Evolutionary conservation across 257 asterid genomes (phyloP).

Genomic region (Knoxia roxburghii): DNA sequence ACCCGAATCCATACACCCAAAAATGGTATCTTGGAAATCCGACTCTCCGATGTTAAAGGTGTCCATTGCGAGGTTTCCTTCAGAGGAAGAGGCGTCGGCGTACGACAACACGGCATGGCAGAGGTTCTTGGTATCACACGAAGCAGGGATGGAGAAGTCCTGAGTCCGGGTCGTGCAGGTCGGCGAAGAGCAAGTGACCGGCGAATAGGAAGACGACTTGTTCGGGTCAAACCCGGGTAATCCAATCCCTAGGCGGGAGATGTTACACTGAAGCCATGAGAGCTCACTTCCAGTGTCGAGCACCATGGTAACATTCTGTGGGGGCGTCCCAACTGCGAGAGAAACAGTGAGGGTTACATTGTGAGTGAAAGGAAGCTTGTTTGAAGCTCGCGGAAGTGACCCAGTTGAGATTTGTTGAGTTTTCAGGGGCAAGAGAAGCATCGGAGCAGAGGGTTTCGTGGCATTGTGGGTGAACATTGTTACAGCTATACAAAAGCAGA

Average conservation of each 20-base stretch:
- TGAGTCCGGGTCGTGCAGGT: conserved; percentile 80
- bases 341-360: conserved; percentile 87
- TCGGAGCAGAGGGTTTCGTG: conserved; percentile 7
- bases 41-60: conserved; percentile 58
- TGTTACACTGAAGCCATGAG: conserved; percentile 84
- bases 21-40: conserved; percentile 44
- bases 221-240: conserved; percentile 53
- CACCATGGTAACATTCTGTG: conserved; percentile 89
- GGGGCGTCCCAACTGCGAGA: conserved; percentile 72
- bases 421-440: conserved; percentile 50
- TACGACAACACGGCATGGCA: conserved; percentile 81
- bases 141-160: conserved; percentile 80
- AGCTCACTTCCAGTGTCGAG: conserved; percentile 96
- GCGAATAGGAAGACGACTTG: conserved; percentile 49
- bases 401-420: conserved; percentile 41
- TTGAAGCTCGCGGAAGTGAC: conserved; percentile 25
- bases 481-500: conserved; percentile 16
- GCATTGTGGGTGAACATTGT: conserved; percentile 10
- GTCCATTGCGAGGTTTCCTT: conserved; percentile 68
- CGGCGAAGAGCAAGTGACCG: conserved; percentile 62
- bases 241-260: conserved; percentile 19
- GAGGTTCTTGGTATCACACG: conserved; percentile 65
- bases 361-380: conserved; percentile 71
- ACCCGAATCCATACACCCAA: conserved; percentile 92
- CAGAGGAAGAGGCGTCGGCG: conserved; percentile 74